phyloP scores from a whole-genome alignment of 2,329 filamentous ascomycete species.

The Hirsutella thompsonii region DNA sequence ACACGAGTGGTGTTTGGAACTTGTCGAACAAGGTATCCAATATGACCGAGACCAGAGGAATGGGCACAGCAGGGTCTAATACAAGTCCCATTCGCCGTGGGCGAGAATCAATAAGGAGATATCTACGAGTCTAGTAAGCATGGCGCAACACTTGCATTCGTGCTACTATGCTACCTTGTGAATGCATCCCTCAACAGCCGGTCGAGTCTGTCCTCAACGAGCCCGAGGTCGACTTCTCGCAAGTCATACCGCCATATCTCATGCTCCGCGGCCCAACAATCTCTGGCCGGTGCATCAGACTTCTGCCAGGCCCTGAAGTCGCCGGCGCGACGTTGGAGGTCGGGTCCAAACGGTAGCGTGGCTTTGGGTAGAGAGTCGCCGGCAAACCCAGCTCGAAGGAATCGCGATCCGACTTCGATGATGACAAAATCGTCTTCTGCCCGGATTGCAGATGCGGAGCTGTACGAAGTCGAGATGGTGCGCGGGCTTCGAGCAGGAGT shows the following conservation, averaged over 20 bases:
- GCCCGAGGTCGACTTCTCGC: conserved; percentile 56
- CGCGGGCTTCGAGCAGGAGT: conserved; percentile 37
- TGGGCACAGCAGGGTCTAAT: conserved; percentile 64
- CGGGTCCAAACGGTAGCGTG: conserved; percentile 57
- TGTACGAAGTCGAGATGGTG: conserved; percentile 39
- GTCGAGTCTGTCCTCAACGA: conserved; percentile 81
- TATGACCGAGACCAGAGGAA: conserved; percentile 62
- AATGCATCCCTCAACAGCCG: conserved; percentile 70
- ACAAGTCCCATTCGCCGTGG: conserved; percentile 63
- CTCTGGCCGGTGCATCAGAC: conserved; percentile 30
- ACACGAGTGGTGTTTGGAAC: conserved; percentile 70
- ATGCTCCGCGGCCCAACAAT: conserved; percentile 48
- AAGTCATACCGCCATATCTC: conserved; percentile 75
- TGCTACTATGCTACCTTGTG: conserved; percentile 43
- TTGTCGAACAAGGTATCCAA: conserved; percentile 69
- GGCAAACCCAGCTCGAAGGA: conserved; percentile 72
- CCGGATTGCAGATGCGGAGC: conserved; percentile 47
- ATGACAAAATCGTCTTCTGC: conserved; percentile 77
- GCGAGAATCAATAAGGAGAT: conserved; percentile 60
- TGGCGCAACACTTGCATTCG: not conserved
- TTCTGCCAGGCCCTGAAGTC: conserved; percentile 65
- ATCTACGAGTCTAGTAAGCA: conserved; percentile 25
- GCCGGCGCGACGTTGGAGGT: conserved; percentile 63
- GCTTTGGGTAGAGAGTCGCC: conserved; percentile 69
- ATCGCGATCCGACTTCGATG: conserved; percentile 70